Conservation (phyloP, 176 grass and related monocot genomes). For the Zizania latifolia region DNA sequence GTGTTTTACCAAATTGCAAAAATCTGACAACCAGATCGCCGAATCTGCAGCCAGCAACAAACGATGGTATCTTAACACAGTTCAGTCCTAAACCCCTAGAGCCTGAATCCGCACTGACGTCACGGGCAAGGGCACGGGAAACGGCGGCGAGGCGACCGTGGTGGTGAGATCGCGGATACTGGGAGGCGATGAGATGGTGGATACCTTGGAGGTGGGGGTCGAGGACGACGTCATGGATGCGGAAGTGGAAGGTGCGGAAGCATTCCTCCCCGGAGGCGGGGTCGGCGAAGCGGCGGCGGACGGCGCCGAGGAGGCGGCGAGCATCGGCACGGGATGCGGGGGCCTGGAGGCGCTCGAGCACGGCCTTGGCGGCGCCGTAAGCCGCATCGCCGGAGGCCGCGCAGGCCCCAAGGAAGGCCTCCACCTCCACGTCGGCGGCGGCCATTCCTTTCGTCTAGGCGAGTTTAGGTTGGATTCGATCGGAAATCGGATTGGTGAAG, state of each 20-base stretch:
- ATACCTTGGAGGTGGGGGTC: constrained; percentile 60
- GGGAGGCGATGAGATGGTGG: constrained; percentile 36
- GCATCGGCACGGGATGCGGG: constrained; percentile 51
- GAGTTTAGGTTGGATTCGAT: too few species aligned
- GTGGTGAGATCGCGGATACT: neutral
- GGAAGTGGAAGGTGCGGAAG: constrained; percentile 83
- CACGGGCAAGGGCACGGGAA: neutral
- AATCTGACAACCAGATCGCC: neutral
- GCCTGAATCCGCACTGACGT: neutral
- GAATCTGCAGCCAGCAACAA: neutral
- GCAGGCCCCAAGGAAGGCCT: constrained; percentile 69
- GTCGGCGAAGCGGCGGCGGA: constrained; percentile 60
- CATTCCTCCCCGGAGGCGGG: constrained; percentile 41
- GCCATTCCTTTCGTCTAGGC: constrained; percentile 15
- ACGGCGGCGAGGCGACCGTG: constrained; percentile 19
- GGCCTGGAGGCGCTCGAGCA: constrained; percentile 59
- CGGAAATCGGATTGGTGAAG: neutral
- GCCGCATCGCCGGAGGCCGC: constrained; percentile 71
- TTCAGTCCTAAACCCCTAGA: too few species aligned
- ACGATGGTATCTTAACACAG: too few species aligned
- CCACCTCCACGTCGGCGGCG: constrained; percentile 35
- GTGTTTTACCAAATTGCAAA: too few species aligned
- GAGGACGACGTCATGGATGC: constrained; percentile 78
- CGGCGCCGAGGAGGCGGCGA: constrained; percentile 64
- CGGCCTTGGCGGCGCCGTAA: constrained; percentile 62